Conservation (phyloP, 129 eudicot species). For the Saussurea involucrata region DNA sequence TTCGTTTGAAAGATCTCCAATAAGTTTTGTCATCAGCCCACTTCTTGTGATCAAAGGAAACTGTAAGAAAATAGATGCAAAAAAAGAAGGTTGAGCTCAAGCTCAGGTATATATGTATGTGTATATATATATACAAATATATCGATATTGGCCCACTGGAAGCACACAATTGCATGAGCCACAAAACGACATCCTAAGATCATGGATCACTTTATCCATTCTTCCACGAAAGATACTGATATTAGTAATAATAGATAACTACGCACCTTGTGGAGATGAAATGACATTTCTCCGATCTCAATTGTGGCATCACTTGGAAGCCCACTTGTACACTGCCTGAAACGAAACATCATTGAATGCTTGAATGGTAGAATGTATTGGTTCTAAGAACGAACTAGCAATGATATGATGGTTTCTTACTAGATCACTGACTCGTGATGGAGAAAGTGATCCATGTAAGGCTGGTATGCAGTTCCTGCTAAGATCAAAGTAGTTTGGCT, state of each 20-base stretch:
- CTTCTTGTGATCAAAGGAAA: conserved; percentile 72
- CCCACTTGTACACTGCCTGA: conserved; percentile 74
- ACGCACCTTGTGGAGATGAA: conserved; percentile 73
- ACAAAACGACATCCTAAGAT: background rate
- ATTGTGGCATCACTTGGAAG: conserved; percentile 67
- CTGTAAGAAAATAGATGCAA: conserved; percentile 27
- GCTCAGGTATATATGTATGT: background rate
- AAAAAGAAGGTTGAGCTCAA: background rate
- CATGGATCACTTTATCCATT: background rate
- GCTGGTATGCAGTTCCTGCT: background rate
- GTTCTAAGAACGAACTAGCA: background rate
- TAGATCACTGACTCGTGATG: background rate
- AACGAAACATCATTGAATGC: conserved; percentile 6
- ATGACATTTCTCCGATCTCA: conserved; percentile 64
- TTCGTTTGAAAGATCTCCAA: conserved; percentile 35
- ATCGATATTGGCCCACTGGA: background rate
- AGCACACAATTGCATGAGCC: background rate
- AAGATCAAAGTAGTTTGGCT: background rate
- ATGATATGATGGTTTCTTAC: background rate
- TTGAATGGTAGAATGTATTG: background rate
- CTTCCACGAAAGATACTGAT: background rate
- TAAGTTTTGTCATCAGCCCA: conserved; percentile 52
- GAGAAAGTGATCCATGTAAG: background rate
- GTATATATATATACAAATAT: background rate
- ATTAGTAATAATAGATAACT: background rate